Conservation (phyloP, 805 yeast genomes). For the Suhomyces sp. region DNA sequence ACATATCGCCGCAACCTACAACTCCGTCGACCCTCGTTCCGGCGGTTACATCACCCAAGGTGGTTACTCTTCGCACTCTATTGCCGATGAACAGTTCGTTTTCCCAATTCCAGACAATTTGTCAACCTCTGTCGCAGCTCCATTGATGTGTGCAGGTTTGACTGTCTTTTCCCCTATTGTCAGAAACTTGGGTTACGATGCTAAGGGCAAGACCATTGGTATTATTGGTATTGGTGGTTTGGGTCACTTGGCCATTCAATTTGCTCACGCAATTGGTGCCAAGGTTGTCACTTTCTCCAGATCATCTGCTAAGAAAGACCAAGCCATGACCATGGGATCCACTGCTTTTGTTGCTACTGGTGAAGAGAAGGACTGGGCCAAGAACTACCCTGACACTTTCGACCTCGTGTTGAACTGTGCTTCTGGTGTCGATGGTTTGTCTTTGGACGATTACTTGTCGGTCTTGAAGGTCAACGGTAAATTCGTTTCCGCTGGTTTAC, state of each 20-base stretch:
- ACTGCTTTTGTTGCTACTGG: constrained; percentile 52
- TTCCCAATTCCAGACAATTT: constrained; percentile 55
- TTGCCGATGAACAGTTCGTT: constrained; percentile 61
- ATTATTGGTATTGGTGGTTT: constrained; percentile 57
- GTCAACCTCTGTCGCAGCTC: constrained; percentile 58
- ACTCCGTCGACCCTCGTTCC: constrained; percentile 17
- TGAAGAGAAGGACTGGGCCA: constrained; percentile 45
- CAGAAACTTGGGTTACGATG: constrained; percentile 35
- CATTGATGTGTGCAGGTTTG: constrained; percentile 75
- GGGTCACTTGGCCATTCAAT: constrained; percentile 54
- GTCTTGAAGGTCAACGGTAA: constrained; percentile 56
- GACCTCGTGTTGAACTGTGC: constrained; percentile 57
- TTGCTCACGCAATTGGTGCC: constrained; percentile 60
- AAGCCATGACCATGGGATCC: constrained; percentile 52
- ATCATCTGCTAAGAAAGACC: constrained; percentile 45
- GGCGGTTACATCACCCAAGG: constrained; percentile 58
- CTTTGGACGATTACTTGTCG: constrained; percentile 45
- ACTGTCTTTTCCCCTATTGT: constrained; percentile 68
- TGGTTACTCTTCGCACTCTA: constrained; percentile 66
- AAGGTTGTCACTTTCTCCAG: constrained; percentile 58
- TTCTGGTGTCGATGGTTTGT: constrained; percentile 48
- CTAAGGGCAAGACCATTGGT: constrained; percentile 50
- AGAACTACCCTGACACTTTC: constrained; percentile 30
- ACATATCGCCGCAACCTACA: constrained; percentile 19
- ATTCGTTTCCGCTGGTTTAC: constrained; percentile 66